phyloP scores from a whole-genome alignment of 2,329 filamentous ascomycete genomes.

The Ceratocystiopsis brevicomis region DNA sequence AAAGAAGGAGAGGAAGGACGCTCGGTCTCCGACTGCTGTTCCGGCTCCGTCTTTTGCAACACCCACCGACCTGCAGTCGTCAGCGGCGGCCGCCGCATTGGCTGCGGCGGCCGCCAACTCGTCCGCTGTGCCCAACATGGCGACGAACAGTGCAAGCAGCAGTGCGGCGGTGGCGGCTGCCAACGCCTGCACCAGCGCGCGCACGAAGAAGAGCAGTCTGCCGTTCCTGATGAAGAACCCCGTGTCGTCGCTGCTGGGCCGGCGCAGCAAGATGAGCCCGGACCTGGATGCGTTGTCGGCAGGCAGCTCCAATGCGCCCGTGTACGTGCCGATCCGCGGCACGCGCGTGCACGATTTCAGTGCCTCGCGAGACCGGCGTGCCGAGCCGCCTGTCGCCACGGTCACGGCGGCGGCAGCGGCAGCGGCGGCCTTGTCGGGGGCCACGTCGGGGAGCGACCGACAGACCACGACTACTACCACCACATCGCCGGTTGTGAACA shows the following conservation, averaged over 20 bases:
- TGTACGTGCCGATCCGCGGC: slow-evolving; percentile 45
- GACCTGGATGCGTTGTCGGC: slow-evolving; percentile 24
- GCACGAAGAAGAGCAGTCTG: slow-evolving; percentile 32
- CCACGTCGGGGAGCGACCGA: neutral
- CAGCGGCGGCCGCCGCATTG: slow-evolving; percentile 20
- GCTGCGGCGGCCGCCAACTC: slow-evolving; percentile 21
- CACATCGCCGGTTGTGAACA: neutral
- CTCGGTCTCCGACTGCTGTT: slow-evolving; percentile 10
- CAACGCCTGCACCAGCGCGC: slow-evolving; percentile 21
- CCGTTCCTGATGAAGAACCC: slow-evolving; percentile 38
- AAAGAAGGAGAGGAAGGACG: neutral
- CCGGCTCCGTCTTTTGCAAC: slow-evolving; percentile 26
- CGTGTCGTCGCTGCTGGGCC: slow-evolving; percentile 38
- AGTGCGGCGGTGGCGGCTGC: slow-evolving; percentile 19
- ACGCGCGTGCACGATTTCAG: slow-evolving; percentile 49
- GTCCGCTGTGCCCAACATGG: slow-evolving; percentile 12
- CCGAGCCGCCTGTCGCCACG: slow-evolving; percentile 8
- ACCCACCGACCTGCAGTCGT: slow-evolving; percentile 28
- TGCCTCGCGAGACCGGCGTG: slow-evolving; percentile 32
- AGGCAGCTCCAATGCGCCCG: slow-evolving; percentile 21
- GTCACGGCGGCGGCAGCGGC: slow-evolving; percentile 3
- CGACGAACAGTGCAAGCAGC: slow-evolving; percentile 16
- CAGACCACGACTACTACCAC: neutral
- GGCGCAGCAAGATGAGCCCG: slow-evolving; percentile 34
- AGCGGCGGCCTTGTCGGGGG: slow-evolving; percentile 1